Evolutionary conservation across 2,329 filamentous ascomycete species (phyloP).

Genomic region (Talaromyces sp.): DNA sequence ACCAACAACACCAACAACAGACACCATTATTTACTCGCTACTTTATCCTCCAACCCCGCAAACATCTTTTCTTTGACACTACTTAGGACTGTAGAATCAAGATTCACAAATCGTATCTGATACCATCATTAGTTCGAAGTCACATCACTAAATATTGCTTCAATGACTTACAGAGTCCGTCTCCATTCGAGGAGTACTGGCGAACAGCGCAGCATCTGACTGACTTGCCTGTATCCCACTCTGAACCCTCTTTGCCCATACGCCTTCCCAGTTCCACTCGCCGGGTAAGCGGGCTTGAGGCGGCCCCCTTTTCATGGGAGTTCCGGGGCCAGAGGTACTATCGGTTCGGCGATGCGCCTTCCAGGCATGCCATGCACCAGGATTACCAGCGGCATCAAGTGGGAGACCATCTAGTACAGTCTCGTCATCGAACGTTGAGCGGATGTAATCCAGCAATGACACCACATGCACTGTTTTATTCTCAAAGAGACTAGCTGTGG

Average conservation of each 20-base stretch:
- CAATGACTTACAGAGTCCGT: slow-evolving; percentile 67
- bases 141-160: neutral
- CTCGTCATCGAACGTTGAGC: slow-evolving; percentile 75
- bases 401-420: slow-evolving; percentile 73
- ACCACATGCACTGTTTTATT: slow-evolving; percentile 53
- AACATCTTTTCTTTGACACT: slow-evolving; percentile 38
- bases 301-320: slow-evolving; percentile 42
- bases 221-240: slow-evolving; percentile 73
- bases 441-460: slow-evolving; percentile 75
- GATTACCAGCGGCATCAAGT: slow-evolving; percentile 78
- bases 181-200: slow-evolving; percentile 52
- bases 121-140: slow-evolving; percentile 16
- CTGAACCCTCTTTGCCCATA: slow-evolving; percentile 87
- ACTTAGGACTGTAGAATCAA: slow-evolving; percentile 32
- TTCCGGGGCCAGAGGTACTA: slow-evolving; percentile 22
- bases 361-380: slow-evolving; percentile 94
- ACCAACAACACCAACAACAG: neutral
- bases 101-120: slow-evolving; percentile 40
- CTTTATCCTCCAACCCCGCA: slow-evolving; percentile 18
- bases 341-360: slow-evolving; percentile 60
- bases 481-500: slow-evolving; percentile 20
- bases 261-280: slow-evolving; percentile 97
- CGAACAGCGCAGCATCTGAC: slow-evolving; percentile 76
- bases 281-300: slow-evolving; percentile 59
- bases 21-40: neutral